Evolutionary conservation across 257 asterid genomes (phyloP).

Genomic region (Jacaranda mimosifolia): DNA sequence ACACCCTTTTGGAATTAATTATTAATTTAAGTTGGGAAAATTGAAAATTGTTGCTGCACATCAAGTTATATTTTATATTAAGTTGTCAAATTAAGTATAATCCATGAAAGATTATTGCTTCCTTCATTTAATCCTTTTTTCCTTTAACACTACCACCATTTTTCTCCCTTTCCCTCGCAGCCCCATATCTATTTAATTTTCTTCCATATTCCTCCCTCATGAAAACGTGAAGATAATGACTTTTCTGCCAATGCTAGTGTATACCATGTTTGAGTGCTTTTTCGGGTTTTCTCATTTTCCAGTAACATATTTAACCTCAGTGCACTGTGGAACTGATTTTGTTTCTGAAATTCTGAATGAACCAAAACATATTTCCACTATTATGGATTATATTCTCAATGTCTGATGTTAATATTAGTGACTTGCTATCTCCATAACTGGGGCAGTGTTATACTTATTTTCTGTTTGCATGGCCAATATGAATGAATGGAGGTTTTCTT

Average conservation of each 20-base stretch:
- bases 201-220: not conserved
- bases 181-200: not conserved
- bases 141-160: too few relatives aligned
- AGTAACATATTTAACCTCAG: not conserved
- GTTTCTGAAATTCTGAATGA: not conserved
- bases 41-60: too few relatives aligned
- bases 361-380: not conserved
- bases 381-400: not conserved
- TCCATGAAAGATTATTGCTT: not conserved
- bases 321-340: not conserved
- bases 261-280: not conserved
- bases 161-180: not conserved
- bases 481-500: constrained; percentile 8
- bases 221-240: not conserved
- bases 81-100: too few relatives aligned
- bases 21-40: too few relatives aligned
- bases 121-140: not conserved
- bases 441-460: not conserved
- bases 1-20: too few relatives aligned
- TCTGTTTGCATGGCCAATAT: not conserved
- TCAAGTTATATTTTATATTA: too few relatives aligned
- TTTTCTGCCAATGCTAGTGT: not conserved
- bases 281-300: not conserved
- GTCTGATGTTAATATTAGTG: too few relatives aligned
- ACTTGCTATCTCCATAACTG: not conserved